A percentile compares a stretch with the other conserved stretches of the same genome.
phyloP scores from a whole-genome alignment of 1,284 basidiomycete species.

The Irpex rosettiformis region DNA sequence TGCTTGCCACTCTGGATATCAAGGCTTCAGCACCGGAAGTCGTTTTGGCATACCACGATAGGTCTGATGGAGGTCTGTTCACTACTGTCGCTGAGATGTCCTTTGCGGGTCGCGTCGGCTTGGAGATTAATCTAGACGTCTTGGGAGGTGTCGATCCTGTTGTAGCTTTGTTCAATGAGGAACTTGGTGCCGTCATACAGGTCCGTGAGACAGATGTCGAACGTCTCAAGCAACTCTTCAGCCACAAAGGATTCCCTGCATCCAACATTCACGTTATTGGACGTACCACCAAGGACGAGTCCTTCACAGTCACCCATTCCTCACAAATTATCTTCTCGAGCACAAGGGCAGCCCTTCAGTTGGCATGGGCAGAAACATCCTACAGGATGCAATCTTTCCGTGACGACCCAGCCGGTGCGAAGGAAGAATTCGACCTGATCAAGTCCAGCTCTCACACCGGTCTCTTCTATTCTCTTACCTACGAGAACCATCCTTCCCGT shows the following conservation, averaged over 20 bases:
- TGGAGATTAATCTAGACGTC: slow-evolving; percentile 64
- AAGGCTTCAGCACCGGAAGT: slow-evolving; percentile 57
- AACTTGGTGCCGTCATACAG: slow-evolving; percentile 93
- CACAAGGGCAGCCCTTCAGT: slow-evolving; percentile 74
- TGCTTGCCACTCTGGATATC: slow-evolving; percentile 71
- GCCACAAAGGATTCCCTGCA: slow-evolving; percentile 68
- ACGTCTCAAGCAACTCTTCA: slow-evolving; percentile 61
- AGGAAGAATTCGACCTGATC: slow-evolving; percentile 85
- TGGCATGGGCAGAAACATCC: slow-evolving; percentile 92
- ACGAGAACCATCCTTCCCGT: slow-evolving; percentile 42
- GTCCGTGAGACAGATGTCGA: slow-evolving; percentile 63
- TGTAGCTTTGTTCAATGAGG: slow-evolving; percentile 90
- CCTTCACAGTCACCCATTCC: slow-evolving; percentile 57
- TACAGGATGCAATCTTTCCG: slow-evolving; percentile 89
- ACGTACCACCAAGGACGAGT: slow-evolving; percentile 56
- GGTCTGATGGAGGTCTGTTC: slow-evolving; percentile 95
- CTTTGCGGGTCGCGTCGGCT: slow-evolving; percentile 87
- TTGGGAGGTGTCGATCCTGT: slow-evolving; percentile 53
- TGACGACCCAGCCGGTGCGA: slow-evolving; percentile 78
- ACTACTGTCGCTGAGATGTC: slow-evolving; percentile 94
- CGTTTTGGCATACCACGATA: slow-evolving; percentile 95
- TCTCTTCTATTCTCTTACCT: slow-evolving; percentile 78
- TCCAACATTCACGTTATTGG: slow-evolving; percentile 77
- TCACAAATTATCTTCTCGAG: slow-evolving; percentile 58
- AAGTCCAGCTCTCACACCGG: slow-evolving; percentile 59